Evolutionary conservation across 768 basidiomycete genomes (phyloP).

Genomic region (Termitomyces sp.): DNA sequence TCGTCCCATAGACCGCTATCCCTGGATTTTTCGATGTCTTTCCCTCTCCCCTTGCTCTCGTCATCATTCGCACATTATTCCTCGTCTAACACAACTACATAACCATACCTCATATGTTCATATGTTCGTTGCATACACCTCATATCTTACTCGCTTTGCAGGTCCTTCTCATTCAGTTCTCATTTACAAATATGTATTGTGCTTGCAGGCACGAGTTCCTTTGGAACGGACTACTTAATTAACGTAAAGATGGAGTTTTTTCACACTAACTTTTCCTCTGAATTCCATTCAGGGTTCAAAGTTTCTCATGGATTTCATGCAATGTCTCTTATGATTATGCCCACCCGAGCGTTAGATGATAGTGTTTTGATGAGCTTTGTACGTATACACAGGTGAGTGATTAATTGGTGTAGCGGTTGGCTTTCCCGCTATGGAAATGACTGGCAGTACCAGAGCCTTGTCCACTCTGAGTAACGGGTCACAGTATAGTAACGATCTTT

Average conservation of each 20-base stretch:
- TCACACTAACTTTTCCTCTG: not conserved
- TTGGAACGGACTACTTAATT: conserved; percentile 14
- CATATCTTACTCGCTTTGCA: conserved; percentile 7
- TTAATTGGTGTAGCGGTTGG: too few species aligned
- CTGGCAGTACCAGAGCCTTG: too few species aligned
- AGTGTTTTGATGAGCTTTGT: too few species aligned
- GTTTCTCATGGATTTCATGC: not conserved
- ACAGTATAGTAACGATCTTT: too few species aligned
- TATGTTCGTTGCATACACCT: conserved; percentile 5
- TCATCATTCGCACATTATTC: conserved; percentile 1
- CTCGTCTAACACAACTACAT: conserved; percentile 2
- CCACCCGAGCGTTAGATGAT: too few species aligned
- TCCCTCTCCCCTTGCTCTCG: conserved; percentile 3
- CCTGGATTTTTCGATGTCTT: conserved; percentile 11
- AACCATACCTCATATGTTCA: conserved; percentile 2
- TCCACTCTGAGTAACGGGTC: too few species aligned
- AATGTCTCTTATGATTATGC: too few species aligned
- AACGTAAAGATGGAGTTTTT: conserved; percentile 6
- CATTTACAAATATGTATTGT: conserved; percentile 14
- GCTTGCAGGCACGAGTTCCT: conserved; percentile 8
- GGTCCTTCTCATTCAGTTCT: conserved; percentile 2
- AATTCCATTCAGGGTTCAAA: too few species aligned
- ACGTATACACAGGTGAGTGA: too few species aligned
- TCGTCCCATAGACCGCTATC: conserved; percentile 18
- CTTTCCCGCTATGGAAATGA: too few species aligned